phyloP scores from a whole-genome alignment of 441 rosid genomes.

The Populus hybrid region DNA sequence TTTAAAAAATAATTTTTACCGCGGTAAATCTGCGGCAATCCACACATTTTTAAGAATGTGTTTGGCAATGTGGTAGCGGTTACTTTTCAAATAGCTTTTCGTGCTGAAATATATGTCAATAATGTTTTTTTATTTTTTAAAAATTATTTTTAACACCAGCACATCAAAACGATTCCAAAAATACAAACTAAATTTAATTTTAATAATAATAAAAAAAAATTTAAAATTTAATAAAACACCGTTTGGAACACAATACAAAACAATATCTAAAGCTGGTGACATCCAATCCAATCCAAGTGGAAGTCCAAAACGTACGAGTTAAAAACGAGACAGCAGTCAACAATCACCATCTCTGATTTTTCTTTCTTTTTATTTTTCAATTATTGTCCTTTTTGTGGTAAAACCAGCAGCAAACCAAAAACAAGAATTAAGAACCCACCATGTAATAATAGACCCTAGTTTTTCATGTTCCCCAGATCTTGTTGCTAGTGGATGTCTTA shows the following conservation, averaged over 20 bases:
- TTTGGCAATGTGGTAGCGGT: too few species aligned
- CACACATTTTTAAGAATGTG: neutral
- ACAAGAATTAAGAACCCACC: neutral
- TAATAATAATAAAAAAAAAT: too few species aligned
- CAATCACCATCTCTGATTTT: neutral
- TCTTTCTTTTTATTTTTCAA: neutral
- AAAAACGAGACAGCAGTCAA: neutral
- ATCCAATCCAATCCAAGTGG: neutral
- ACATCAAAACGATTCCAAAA: too few species aligned
- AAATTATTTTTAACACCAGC: too few species aligned
- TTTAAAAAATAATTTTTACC: too few species aligned
- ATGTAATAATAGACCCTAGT: slow-evolving; percentile 2
- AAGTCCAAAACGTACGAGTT: neutral
- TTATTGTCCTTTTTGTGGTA: neutral
- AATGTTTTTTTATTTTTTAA: too few species aligned
- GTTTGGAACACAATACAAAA: too few species aligned
- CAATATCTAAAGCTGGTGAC: neutral
- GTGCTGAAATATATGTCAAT: too few species aligned
- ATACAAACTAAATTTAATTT: too few species aligned
- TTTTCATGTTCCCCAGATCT: neutral
- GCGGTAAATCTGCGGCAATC: neutral
- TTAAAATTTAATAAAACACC: too few species aligned
- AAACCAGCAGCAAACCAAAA: neutral
- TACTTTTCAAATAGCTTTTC: too few species aligned
- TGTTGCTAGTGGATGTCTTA: too few species aligned